These are phyloP conservation scores for Chromosphaera perkinsii DNA, from an alignment of 208 protist genomes.

Conservation along the genomic window DNA sequence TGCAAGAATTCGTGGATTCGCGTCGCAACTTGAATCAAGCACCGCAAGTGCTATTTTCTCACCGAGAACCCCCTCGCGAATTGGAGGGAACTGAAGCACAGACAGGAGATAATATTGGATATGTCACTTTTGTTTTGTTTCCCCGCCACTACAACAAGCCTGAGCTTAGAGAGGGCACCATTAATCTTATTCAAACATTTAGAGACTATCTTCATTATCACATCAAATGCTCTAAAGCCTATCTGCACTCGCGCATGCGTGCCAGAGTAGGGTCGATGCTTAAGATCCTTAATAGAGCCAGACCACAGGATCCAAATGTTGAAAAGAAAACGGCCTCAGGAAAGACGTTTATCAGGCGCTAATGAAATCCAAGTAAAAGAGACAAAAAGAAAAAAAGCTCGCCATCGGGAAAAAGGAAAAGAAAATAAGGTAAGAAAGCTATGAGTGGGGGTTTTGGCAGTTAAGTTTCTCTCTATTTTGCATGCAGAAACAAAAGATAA, in stretches of 20 bases:
- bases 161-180: background rate
- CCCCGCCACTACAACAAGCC: slow-evolving; percentile 6
- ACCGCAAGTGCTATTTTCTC: slow-evolving; percentile 32
- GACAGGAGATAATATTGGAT: slow-evolving; percentile 25
- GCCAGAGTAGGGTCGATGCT: slow-evolving; percentile 53
- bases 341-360: slow-evolving; percentile 10
- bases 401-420: no score
- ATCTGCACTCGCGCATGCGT: slow-evolving; percentile 70
- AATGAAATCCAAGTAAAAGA: no score
- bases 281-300: slow-evolving; percentile 67
- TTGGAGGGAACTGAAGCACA: background rate
- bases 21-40: slow-evolving; percentile 14
- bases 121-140: slow-evolving; percentile 33
- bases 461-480: no score
- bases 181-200: slow-evolving; percentile 54
- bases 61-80: slow-evolving; percentile 18
- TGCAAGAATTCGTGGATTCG: slow-evolving; percentile 35
- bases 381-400: no score
- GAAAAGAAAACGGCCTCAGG: slow-evolving; percentile 27
- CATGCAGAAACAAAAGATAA: no score
- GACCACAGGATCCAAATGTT: slow-evolving; percentile 46
- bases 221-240: slow-evolving; percentile 73
- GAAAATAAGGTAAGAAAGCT: no score
- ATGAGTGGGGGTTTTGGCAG: no score
- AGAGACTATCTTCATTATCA: slow-evolving; percentile 75